Conservation (phyloP, 2,329 filamentous ascomycete genomes). For the Talaromyces piceae region DNA sequence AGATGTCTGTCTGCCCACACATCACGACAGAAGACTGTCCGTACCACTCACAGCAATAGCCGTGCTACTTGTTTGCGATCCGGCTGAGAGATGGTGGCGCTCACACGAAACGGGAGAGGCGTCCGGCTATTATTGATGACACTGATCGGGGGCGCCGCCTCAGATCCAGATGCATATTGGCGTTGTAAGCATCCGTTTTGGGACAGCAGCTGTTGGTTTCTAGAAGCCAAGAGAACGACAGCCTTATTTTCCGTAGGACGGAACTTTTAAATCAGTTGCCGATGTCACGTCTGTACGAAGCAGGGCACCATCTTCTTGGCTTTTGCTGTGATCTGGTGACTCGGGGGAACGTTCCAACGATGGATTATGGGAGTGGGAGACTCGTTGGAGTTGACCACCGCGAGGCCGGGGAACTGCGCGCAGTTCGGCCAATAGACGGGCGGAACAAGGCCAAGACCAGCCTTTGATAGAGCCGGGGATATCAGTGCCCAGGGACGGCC, state of each 20-base stretch:
- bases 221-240: background rate
- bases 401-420: background rate
- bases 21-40: background rate
- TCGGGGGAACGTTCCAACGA: background rate
- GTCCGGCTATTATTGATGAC: background rate
- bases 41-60: background rate
- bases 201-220: background rate
- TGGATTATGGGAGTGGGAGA: background rate
- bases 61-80: background rate
- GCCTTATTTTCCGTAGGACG: background rate
- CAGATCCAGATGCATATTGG: background rate
- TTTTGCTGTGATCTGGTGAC: background rate
- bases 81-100: background rate
- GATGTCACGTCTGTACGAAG: background rate
- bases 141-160: background rate
- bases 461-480: background rate
- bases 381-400: background rate
- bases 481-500: background rate
- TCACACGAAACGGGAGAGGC: background rate
- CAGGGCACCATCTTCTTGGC: background rate
- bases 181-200: background rate
- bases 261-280: background rate
- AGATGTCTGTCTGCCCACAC: background rate
- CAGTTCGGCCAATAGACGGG: no score
- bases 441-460: background rate